Evolutionary conservation across 225 moss, liverwort and hornwort species (phyloP).

Genomic region (Bryum argenteum): DNA sequence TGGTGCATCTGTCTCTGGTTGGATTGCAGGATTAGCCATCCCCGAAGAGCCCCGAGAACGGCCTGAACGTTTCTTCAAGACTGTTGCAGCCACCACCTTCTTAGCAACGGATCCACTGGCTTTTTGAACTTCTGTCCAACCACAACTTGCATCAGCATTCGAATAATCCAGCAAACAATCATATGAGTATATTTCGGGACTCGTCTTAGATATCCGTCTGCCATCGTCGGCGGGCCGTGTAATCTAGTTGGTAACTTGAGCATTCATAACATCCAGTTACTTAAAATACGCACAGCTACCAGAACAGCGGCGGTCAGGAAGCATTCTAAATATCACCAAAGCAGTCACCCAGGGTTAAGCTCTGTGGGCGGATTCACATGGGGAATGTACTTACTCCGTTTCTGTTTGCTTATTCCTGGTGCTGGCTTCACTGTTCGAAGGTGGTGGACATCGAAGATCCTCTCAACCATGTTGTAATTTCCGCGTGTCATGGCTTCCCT

Average conservation of each 20-base stretch:
- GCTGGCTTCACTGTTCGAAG: slow-evolving; percentile 32
- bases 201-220: not conserved
- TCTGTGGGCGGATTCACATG: not conserved
- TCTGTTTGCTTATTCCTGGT: slow-evolving; percentile 15
- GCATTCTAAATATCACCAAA: no score
- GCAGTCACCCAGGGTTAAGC: not conserved
- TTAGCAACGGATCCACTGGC: not conserved
- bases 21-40: not conserved
- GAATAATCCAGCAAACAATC: no score
- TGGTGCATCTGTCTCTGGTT: not conserved
- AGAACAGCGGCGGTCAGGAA: no score
- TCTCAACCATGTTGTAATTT: slow-evolving; percentile 15
- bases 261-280: no score
- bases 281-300: no score
- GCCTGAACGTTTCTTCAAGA: not conserved
- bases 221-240: not conserved
- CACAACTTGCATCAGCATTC: not conserved
- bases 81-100: not conserved
- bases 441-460: slow-evolving; percentile 29
- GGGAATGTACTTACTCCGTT: not conserved
- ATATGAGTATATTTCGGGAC: no score
- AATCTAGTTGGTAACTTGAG: not conserved
- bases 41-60: not conserved
- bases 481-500: slow-evolving; percentile 12
- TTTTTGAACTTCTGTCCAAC: not conserved